A percentile compares a stretch with the other conserved stretches of the same genome.
phyloP scores from a whole-genome alignment of 257 asterid species.

The Phtheirospermum japonicum region DNA sequence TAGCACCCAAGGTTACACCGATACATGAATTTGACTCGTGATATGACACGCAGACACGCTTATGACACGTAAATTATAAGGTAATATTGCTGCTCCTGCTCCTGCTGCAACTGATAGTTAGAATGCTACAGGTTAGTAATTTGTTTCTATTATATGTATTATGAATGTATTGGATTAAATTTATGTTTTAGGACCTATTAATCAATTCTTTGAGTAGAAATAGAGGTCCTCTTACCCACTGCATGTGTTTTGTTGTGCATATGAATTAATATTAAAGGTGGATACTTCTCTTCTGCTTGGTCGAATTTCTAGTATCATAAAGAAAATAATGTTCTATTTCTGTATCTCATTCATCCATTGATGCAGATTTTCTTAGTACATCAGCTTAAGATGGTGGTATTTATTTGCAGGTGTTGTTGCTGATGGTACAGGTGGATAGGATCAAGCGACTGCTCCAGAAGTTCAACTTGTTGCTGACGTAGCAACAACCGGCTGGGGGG shows the following conservation, averaged over 20 bases:
- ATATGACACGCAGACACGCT: no score
- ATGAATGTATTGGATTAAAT: no score
- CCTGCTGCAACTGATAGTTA: background rate
- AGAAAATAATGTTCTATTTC: background rate
- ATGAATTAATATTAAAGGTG: no score
- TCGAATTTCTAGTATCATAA: no score
- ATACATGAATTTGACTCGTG: no score
- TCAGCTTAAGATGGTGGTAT: background rate
- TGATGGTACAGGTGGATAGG: background rate
- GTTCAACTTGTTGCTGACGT: background rate
- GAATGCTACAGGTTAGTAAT: background rate
- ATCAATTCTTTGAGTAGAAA: no score
- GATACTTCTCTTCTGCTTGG: background rate
- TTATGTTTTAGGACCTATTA: no score
- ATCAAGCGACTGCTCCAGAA: background rate
- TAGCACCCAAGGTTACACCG: no score
- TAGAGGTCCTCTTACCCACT: no score
- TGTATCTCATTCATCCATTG: background rate
- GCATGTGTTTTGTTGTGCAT: background rate
- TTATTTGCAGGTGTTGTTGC: background rate
- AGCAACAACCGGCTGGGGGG: background rate
- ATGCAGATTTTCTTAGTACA: no score
- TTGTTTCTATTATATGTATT: background rate
- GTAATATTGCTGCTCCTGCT: background rate
- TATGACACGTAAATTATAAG: no score